Percentiles rank a stretch among this genome's conserved stretches.
Evolutionary conservation across 2,329 filamentous ascomycete genomes (phyloP).

Genomic region (Colletotrichum navitas): DNA sequence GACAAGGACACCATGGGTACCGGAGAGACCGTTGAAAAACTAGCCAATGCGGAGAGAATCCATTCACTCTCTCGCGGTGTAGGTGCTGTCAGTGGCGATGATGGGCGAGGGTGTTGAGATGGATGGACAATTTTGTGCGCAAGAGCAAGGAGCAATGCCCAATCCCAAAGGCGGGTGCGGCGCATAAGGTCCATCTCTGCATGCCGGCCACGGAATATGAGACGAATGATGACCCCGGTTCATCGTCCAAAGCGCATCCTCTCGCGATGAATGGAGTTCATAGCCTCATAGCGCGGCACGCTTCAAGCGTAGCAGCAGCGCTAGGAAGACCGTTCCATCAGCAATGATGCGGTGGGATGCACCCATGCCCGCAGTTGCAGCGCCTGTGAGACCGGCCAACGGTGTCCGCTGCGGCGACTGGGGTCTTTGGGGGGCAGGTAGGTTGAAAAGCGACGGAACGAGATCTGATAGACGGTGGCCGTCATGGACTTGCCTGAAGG

Average conservation of each 20-base stretch:
- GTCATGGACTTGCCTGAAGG: background rate
- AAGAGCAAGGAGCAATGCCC: conserved; percentile 18
- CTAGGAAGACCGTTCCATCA: conserved; percentile 31
- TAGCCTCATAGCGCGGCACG: conserved; percentile 35
- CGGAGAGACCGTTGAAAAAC: conserved; percentile 7
- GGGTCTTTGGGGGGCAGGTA: conserved; percentile 7
- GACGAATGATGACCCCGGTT: conserved; percentile 38
- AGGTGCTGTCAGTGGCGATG: conserved; percentile 9
- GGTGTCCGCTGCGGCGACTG: background rate
- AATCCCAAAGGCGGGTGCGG: conserved; percentile 29
- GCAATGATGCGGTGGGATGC: conserved; percentile 34
- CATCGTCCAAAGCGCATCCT: conserved; percentile 33
- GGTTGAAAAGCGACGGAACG: conserved; percentile 3
- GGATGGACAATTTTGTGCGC: conserved; percentile 14
- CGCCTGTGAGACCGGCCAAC: conserved; percentile 23
- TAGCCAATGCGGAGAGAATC: conserved; percentile 7
- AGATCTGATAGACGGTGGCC: background rate
- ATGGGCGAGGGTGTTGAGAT: conserved; percentile 14
- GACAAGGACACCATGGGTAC: background rate
- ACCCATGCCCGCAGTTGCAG: conserved; percentile 24
- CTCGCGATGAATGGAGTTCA: conserved; percentile 37
- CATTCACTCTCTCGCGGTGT: conserved; percentile 23
- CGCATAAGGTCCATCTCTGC: conserved; percentile 28
- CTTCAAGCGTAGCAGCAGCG: conserved; percentile 35
- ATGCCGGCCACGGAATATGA: conserved; percentile 27